A percentile compares a stretch with the other conserved stretches of the same genome.
Conservation (phyloP, 2,329 filamentous ascomycete genomes). For the Colletotrichum cuscutae region DNA sequence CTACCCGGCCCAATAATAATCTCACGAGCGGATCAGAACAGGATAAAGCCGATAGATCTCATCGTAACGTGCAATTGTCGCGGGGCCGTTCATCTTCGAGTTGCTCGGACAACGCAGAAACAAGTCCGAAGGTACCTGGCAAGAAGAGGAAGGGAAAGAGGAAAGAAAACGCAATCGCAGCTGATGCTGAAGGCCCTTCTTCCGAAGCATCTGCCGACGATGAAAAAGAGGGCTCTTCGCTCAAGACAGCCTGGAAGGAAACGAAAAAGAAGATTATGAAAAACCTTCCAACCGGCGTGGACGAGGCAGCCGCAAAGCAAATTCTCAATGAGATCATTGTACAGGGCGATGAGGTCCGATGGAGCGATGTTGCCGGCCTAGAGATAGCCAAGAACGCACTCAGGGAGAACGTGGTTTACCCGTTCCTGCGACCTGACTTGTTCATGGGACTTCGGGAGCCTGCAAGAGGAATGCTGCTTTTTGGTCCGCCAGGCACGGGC, state of each 20-base stretch:
- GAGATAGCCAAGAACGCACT: conserved; percentile 91
- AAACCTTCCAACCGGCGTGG: conserved; percentile 83
- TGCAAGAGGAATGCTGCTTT: conserved; percentile 93
- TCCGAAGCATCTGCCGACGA: conserved; percentile 51
- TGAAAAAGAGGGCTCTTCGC: conserved; percentile 50
- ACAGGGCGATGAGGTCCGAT: conserved; percentile 92
- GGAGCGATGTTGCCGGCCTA: conserved; percentile 92
- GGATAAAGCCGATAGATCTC: conserved; percentile 11
- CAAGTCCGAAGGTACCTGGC: not conserved
- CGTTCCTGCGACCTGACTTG: conserved; percentile 92
- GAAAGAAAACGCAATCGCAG: conserved; percentile 48
- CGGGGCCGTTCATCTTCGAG: conserved; percentile 16
- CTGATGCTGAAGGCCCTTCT: conserved; percentile 58
- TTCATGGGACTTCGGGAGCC: conserved; percentile 97
- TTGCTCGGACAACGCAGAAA: conserved; percentile 1
- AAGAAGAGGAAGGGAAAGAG: conserved; percentile 39
- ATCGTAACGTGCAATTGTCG: not conserved
- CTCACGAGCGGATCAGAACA: conserved; percentile 17
- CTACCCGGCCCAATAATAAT: not conserved
- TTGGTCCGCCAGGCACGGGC: conserved; percentile 96
- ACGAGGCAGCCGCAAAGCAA: conserved; percentile 84
- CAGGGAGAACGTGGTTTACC: conserved; percentile 96
- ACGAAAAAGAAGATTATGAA: conserved; percentile 76
- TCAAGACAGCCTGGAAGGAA: conserved; percentile 67
- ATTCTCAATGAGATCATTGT: conserved; percentile 97